These are phyloP conservation scores for Amphirosellinia nigrospora DNA, from an alignment of 495 filamentous ascomycete species.

Conservation along the genomic window DNA sequence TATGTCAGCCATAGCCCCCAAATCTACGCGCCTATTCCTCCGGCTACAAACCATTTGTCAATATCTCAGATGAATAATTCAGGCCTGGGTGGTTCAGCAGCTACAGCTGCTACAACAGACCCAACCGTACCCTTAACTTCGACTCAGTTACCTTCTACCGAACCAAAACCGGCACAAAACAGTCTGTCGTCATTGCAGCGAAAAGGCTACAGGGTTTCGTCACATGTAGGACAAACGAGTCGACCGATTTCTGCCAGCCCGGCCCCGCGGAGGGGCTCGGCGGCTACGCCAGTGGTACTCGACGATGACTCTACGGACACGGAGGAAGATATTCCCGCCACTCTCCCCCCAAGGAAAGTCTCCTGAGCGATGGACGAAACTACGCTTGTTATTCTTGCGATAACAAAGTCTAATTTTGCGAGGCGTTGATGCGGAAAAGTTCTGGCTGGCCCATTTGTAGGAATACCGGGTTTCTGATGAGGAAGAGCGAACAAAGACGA, in stretches of 20 bases:
- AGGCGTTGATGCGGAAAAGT: not conserved
- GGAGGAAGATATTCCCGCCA: constrained; percentile 51
- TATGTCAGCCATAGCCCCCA: not conserved
- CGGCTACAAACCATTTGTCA: constrained; percentile 37
- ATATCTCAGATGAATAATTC: constrained; percentile 39
- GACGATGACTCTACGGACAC: constrained; percentile 42
- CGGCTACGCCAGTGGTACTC: constrained; percentile 31
- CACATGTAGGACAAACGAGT: constrained; percentile 18
- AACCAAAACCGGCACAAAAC: constrained; percentile 20
- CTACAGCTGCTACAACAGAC: constrained; percentile 41
- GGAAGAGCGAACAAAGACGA: not conserved
- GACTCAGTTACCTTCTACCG: constrained; percentile 19
- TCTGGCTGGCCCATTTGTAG: not conserved
- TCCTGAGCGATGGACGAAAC: not conserved
- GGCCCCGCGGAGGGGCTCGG: constrained; percentile 27
- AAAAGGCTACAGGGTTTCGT: constrained; percentile 39
- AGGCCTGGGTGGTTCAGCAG: constrained; percentile 38
- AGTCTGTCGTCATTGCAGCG: constrained; percentile 34
- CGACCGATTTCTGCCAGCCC: not conserved
- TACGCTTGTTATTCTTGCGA: not conserved
- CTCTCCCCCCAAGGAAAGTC: constrained; percentile 37
- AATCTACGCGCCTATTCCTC: not conserved
- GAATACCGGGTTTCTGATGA: not conserved
- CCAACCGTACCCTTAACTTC: constrained; percentile 35
- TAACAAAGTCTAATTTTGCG: not conserved